Conservation (phyloP, 306 rosid genomes). For the Medicago arabica region DNA sequence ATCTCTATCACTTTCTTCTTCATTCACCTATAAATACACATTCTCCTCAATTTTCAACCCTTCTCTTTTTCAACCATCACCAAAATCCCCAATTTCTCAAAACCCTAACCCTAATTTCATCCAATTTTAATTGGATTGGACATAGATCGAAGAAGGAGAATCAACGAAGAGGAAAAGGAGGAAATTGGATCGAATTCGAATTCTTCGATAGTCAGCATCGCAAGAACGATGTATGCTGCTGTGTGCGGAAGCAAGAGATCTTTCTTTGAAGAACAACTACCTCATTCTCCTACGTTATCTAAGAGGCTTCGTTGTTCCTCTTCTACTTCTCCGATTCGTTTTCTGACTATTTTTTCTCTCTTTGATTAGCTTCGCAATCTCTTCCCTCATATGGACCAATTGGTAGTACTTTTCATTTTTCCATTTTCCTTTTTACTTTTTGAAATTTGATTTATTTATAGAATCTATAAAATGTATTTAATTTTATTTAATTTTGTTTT, state of each 20-base stretch:
- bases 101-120: constrained; percentile 34
- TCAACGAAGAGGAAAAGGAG: background rate
- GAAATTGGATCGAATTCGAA: constrained; percentile 34
- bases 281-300: constrained; percentile 83
- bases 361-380: constrained; percentile 71
- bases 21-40: constrained; percentile 28
- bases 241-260: constrained; percentile 99
- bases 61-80: background rate
- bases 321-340: constrained; percentile 77
- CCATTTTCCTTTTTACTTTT: background rate
- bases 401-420: constrained; percentile 38
- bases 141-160: constrained; percentile 2
- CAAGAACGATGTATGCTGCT: constrained; percentile 92
- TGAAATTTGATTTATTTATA: background rate
- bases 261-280: constrained; percentile 96
- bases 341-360: constrained; percentile 53
- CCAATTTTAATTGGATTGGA: background rate
- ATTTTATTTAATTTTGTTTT: background rate
- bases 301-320: constrained; percentile 94
- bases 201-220: constrained; percentile 29
- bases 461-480: background rate
- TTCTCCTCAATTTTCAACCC: background rate
- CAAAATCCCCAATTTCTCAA: constrained; percentile 39
- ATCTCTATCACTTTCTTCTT: background rate
- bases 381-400: constrained; percentile 82